phyloP scores from a whole-genome alignment of 2,329 filamentous ascomycete species.

The Aspergillus ochraceus region DNA sequence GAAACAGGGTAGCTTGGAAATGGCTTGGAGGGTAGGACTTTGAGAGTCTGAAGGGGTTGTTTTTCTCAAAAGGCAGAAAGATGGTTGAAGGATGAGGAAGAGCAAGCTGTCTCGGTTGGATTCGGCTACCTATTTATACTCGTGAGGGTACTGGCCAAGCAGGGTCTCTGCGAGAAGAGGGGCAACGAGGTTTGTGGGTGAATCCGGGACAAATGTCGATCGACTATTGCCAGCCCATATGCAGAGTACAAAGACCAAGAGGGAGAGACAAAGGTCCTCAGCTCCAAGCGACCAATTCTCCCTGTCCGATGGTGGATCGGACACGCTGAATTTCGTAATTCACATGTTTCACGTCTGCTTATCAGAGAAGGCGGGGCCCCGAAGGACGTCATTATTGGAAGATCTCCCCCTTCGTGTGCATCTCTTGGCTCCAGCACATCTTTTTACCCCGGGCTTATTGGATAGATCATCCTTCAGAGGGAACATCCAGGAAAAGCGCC shows the following conservation, averaged over 20 bases:
- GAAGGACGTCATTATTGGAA: slow-evolving; percentile 30
- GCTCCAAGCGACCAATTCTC: not conserved
- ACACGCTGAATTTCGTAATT: slow-evolving; percentile 20
- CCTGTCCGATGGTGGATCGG: slow-evolving; percentile 4
- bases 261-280: not conserved
- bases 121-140: slow-evolving; percentile 31
- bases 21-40: not conserved
- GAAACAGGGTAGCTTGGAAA: not conserved
- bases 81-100: slow-evolving; percentile 2
- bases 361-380: slow-evolving; percentile 21
- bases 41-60: not conserved
- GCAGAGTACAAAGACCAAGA: slow-evolving; percentile 16
- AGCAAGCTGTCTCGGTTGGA: slow-evolving; percentile 10
- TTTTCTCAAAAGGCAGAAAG: not conserved
- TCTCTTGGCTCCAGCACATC: slow-evolving; percentile 25
- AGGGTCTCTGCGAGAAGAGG: slow-evolving; percentile 20
- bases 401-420: slow-evolving; percentile 22
- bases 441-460: not conserved
- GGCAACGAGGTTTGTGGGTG: slow-evolving; percentile 24
- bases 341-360: slow-evolving; percentile 28
- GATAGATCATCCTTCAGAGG: not conserved
- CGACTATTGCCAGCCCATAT: slow-evolving; percentile 22
- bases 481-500: slow-evolving; percentile 5
- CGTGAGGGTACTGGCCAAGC: slow-evolving; percentile 18
- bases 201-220: slow-evolving; percentile 26